A percentile compares a stretch with the other conserved stretches of the same genome.
These are phyloP conservation scores for Verruconis gallopava DNA, from an alignment of 2,329 filamentous ascomycete species.

Conservation along the genomic window DNA sequence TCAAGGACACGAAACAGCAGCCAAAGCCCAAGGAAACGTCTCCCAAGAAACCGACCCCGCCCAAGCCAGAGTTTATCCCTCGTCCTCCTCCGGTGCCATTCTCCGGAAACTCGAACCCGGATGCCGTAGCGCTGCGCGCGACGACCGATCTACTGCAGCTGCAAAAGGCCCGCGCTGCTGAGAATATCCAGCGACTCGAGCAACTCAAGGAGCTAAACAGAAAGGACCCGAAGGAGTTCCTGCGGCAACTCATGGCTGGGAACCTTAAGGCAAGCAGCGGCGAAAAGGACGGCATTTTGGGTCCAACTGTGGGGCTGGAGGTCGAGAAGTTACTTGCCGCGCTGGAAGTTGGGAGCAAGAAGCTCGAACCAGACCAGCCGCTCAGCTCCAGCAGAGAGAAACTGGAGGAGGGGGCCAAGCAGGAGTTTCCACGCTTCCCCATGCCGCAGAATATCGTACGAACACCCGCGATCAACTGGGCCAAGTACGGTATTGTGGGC, in stretches of 20 bases:
- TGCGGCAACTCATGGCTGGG: constrained; percentile 29
- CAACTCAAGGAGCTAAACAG: constrained; percentile 58
- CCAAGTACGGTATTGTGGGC: constrained; percentile 82
- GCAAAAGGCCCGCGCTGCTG: constrained; percentile 64
- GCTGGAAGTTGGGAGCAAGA: background rate
- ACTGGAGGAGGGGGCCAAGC: constrained; percentile 12
- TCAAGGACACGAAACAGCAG: constrained; percentile 3
- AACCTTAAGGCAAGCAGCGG: background rate
- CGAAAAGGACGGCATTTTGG: constrained; percentile 20
- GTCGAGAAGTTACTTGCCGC: constrained; percentile 9
- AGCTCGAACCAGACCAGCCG: background rate
- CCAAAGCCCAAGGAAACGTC: constrained; percentile 3
- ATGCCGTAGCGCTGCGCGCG: constrained; percentile 74
- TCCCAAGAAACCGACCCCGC: constrained; percentile 9
- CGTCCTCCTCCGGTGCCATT: constrained; percentile 33
- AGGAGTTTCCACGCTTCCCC: constrained; percentile 53
- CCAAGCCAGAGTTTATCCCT: constrained; percentile 24
- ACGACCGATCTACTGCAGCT: constrained; percentile 79
- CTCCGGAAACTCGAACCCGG: constrained; percentile 51
- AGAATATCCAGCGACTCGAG: constrained; percentile 60
- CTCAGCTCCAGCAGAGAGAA: background rate
- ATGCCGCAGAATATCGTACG: constrained; percentile 70
- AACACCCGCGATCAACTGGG: constrained; percentile 86
- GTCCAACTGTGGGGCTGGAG: constrained; percentile 21
- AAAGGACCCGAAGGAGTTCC: constrained; percentile 58